These are phyloP conservation scores for Eleusine coracana DNA, from an alignment of 176 grass and related monocot species.

Conservation along the genomic window DNA sequence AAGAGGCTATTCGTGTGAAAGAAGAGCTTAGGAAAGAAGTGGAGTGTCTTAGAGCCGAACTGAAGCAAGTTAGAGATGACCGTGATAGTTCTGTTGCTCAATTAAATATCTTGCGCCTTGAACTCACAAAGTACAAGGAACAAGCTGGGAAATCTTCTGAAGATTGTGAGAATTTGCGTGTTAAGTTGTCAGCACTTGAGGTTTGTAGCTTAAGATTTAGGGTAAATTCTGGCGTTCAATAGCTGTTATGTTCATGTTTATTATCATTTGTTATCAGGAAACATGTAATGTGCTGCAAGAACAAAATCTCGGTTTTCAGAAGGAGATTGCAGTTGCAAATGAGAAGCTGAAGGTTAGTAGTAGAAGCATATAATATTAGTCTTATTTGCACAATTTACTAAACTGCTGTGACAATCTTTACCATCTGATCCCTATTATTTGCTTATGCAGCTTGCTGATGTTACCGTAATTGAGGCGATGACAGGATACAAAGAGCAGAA, in stretches of 20 bases:
- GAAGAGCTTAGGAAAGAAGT: constrained; percentile 78
- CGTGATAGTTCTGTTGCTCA: constrained; percentile 57
- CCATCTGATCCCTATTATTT: constrained; percentile 5
- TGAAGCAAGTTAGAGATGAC: constrained; percentile 75
- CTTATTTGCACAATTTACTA: background rate
- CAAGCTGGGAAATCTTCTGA: constrained; percentile 43
- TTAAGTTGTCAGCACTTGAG: constrained; percentile 61
- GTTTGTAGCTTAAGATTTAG: constrained; percentile 46
- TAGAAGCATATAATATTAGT: background rate
- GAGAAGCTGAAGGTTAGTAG: constrained; percentile 67
- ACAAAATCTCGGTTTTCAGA: constrained; percentile 61
- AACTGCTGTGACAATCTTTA: background rate
- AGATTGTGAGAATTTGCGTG: constrained; percentile 48
- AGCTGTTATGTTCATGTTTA: background rate
- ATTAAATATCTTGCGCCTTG: constrained; percentile 53
- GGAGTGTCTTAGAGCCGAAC: constrained; percentile 63
- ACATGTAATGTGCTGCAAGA: constrained; percentile 57
- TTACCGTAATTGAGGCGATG: constrained; percentile 64
- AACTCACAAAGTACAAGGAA: constrained; percentile 55
- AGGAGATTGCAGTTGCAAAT: constrained; percentile 59
- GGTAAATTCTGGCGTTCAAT: background rate
- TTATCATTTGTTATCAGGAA: constrained; percentile 44
- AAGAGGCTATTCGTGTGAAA: constrained; percentile 73
- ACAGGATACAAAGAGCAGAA: constrained; percentile 74
- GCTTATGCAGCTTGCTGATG: constrained; percentile 73